phyloP scores from a whole-genome alignment of 768 basidiomycete species.

The Tricholoma sp. region DNA sequence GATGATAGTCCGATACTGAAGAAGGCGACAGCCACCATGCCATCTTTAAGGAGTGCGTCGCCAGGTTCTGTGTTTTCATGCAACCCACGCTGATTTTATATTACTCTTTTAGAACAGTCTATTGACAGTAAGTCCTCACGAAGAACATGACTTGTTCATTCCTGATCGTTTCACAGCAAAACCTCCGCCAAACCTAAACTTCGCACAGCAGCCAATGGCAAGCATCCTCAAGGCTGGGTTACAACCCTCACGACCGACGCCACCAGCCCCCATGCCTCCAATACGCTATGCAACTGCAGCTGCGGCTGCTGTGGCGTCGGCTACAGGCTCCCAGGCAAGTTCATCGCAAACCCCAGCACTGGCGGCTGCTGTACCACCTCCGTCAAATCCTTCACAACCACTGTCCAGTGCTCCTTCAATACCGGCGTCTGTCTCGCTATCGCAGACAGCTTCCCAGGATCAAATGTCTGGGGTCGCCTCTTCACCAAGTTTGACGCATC shows the following conservation, averaged over 20 bases:
- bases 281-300: conserved; percentile 93
- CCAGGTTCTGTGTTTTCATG: conserved; percentile 1
- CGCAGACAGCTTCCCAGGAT: conserved; percentile 29
- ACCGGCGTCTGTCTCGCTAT: conserved; percentile 29
- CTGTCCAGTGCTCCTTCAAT: conserved; percentile 35
- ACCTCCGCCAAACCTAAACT: conserved; percentile 77
- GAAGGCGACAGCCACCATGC: conserved; percentile 61
- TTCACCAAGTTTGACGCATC: conserved; percentile 84
- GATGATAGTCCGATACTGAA: conserved; percentile 77
- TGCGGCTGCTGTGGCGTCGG: conserved; percentile 48
- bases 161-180: conserved; percentile 38
- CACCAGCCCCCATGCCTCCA: conserved; percentile 61
- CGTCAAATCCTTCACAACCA: conserved; percentile 30
- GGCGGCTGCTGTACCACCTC: conserved; percentile 37
- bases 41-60: conserved; percentile 61
- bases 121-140: conserved; percentile 49
- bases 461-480: conserved; percentile 45
- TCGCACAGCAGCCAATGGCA: conserved; percentile 71
- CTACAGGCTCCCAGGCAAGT: conserved; percentile 20
- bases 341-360: conserved; percentile 36
- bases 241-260: conserved; percentile 48
- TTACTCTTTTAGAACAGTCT: conserved; percentile 53
- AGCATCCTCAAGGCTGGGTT: conserved; percentile 73
- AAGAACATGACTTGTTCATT: conserved; percentile 1
- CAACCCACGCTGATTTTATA: conserved; percentile 5